phyloP scores from a whole-genome alignment of 768 basidiomycete species.

The Sistotremastrum niveocremeum region DNA sequence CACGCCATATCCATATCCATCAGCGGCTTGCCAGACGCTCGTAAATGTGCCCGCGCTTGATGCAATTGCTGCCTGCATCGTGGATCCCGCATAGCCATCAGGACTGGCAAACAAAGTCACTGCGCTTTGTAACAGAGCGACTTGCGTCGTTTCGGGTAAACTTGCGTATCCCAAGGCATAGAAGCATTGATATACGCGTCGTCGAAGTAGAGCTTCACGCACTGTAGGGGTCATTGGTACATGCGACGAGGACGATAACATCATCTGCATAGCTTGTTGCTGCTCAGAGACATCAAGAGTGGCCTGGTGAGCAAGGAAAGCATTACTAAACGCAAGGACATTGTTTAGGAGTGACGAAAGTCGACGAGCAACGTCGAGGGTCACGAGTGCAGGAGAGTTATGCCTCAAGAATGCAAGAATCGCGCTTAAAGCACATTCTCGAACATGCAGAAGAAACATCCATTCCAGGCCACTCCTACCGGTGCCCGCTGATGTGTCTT shows the following conservation, averaged over 20 bases:
- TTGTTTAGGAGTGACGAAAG: constrained; percentile 80
- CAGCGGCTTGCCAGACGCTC: constrained; percentile 72
- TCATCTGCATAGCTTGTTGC: constrained; percentile 28
- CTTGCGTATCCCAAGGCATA: constrained; percentile 63
- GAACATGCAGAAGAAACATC: constrained; percentile 81
- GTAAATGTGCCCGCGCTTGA: constrained; percentile 74
- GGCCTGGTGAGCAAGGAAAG: constrained; percentile 55
- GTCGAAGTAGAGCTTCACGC: constrained; percentile 74
- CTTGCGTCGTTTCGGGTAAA: constrained; percentile 74
- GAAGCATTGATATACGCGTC: constrained; percentile 85
- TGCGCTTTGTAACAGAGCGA: constrained; percentile 64
- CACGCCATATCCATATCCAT: constrained; percentile 88
- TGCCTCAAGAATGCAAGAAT: constrained; percentile 78
- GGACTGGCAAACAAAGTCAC: constrained; percentile 76
- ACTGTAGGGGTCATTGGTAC: too few species aligned
- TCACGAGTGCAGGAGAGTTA: constrained; percentile 63
- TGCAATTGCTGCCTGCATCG: constrained; percentile 85
- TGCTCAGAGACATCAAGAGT: constrained; percentile 15
- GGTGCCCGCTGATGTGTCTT: constrained; percentile 50
- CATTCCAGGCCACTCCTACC: constrained; percentile 68
- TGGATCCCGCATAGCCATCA: constrained; percentile 70
- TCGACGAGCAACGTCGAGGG: constrained; percentile 81
- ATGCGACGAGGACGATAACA: constrained; percentile 57
- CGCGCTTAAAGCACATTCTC: constrained; percentile 82
- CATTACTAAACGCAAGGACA: constrained; percentile 77